These are phyloP conservation scores for Leccinum pachyderme DNA, from an alignment of 1,284 basidiomycete genomes.

Conservation along the genomic window DNA sequence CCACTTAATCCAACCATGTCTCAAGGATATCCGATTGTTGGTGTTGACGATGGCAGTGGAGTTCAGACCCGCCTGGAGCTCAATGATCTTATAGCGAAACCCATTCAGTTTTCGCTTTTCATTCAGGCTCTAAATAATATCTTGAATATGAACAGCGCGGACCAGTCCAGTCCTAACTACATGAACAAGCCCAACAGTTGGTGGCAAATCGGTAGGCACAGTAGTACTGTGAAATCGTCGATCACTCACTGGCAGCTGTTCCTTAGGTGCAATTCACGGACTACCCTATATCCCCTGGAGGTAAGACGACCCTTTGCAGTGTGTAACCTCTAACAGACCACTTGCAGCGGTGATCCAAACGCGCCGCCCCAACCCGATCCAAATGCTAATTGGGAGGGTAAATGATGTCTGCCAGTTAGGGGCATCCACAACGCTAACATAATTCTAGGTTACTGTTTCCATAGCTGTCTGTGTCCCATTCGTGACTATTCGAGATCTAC, in stretches of 20 bases:
- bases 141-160: slow-evolving; percentile 4
- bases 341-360: slow-evolving; percentile 16
- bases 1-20: neutral
- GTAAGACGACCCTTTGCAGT: neutral
- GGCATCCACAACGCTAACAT: neutral
- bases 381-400: slow-evolving; percentile 9
- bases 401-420: neutral
- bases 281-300: slow-evolving; percentile 14
- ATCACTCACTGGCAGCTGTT: neutral
- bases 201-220: slow-evolving; percentile 16
- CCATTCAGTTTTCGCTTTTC: slow-evolving; percentile 20
- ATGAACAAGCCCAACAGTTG: slow-evolving; percentile 19
- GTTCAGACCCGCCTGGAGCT: slow-evolving; percentile 16
- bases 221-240: neutral
- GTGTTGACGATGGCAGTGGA: slow-evolving; percentile 4
- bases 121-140: slow-evolving; percentile 11
- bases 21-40: slow-evolving; percentile 7
- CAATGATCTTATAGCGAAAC: slow-evolving; percentile 14
- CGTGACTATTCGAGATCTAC: neutral
- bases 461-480: slow-evolving; percentile 6
- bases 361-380: slow-evolving; percentile 2
- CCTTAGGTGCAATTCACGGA: slow-evolving; percentile 15
- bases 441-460: slow-evolving; percentile 18
- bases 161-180: slow-evolving; percentile 1
- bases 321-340: neutral